These are phyloP conservation scores for Osmanthus fragrans DNA, from an alignment of 257 asterid species.

Conservation along the genomic window DNA sequence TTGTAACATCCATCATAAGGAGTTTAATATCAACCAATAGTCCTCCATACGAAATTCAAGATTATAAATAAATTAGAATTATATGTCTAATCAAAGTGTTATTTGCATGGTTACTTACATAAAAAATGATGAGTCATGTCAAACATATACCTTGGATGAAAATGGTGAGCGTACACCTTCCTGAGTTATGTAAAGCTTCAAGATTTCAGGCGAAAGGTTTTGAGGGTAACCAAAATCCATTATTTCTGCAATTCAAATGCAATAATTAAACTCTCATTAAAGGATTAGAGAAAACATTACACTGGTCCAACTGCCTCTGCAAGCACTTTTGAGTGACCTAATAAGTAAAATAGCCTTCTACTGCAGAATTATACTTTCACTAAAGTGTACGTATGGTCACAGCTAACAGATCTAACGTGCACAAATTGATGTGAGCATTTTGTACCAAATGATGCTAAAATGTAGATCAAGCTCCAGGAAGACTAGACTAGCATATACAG, in stretches of 20 bases:
- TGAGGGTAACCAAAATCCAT: constrained; percentile 99
- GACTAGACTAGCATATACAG: neutral
- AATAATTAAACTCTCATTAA: neutral
- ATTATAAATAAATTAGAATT: neutral
- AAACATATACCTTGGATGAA: constrained; percentile 80
- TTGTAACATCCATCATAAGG: neutral
- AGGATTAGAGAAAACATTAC: neutral
- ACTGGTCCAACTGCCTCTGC: constrained; percentile 10
- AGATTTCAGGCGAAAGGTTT: constrained; percentile 94
- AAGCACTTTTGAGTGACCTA: constrained; percentile 8
- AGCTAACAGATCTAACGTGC: neutral
- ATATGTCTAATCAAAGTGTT: constrained; percentile 10
- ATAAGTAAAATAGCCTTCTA: neutral
- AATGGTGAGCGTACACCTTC: constrained; percentile 99
- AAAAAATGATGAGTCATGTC: neutral
- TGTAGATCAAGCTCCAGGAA: neutral
- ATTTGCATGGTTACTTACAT: neutral
- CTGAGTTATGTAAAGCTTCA: constrained; percentile 98
- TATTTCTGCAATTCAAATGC: constrained; percentile 62
- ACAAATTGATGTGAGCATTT: neutral
- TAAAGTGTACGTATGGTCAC: constrained; percentile 4
- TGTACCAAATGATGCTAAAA: constrained; percentile 11
- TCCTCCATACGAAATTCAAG: neutral
- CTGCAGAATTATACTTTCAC: neutral
- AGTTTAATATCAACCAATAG: neutral